A percentile compares a stretch with the other conserved stretches of the same genome.
phyloP scores from a whole-genome alignment of 192 early-diverging fungal genomes.

The Pilaira anomala region DNA sequence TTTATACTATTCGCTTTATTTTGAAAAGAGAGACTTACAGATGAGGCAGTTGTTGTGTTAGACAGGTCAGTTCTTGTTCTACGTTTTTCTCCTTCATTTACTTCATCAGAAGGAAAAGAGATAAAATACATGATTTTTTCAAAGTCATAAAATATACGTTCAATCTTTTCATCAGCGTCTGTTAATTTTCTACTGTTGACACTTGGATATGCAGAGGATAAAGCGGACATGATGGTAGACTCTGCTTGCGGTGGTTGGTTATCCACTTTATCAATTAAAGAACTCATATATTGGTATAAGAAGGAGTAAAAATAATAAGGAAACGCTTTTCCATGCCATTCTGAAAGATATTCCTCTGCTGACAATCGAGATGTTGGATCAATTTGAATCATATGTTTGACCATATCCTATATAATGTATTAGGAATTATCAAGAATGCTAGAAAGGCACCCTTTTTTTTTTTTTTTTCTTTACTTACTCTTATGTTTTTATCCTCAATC shows the following conservation, averaged over 20 bases:
- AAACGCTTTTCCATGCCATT: constrained; percentile 78
- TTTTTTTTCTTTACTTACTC: constrained; percentile 39
- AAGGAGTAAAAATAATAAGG: constrained; percentile 74
- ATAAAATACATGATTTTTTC: constrained; percentile 61
- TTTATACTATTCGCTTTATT: not conserved
- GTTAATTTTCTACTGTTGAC: constrained; percentile 23
- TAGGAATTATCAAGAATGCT: too few species aligned
- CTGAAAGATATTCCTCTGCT: constrained; percentile 72
- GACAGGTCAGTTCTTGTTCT: constrained; percentile 19
- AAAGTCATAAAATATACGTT: constrained; percentile 70
- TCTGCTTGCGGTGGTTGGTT: constrained; percentile 5
- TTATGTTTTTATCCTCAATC: constrained; percentile 79
- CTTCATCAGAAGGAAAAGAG: constrained; percentile 36
- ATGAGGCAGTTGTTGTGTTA: constrained; percentile 22
- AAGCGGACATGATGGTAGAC: constrained; percentile 9
- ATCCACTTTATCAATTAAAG: constrained; percentile 48
- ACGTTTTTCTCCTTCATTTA: not conserved
- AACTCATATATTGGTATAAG: constrained; percentile 67
- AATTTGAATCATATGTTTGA: constrained; percentile 86
- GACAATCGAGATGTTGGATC: constrained; percentile 70
- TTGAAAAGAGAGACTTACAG: constrained; percentile 18
- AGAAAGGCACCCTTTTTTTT: not conserved
- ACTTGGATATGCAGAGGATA: constrained; percentile 20
- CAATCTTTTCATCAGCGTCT: constrained; percentile 75
- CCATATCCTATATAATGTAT: constrained; percentile 42